Evolutionary conservation across 1,284 basidiomycete genomes (phyloP), one percentile per base, ranked within the genome.

Genomic region (Malassezia japonica): DNA sequence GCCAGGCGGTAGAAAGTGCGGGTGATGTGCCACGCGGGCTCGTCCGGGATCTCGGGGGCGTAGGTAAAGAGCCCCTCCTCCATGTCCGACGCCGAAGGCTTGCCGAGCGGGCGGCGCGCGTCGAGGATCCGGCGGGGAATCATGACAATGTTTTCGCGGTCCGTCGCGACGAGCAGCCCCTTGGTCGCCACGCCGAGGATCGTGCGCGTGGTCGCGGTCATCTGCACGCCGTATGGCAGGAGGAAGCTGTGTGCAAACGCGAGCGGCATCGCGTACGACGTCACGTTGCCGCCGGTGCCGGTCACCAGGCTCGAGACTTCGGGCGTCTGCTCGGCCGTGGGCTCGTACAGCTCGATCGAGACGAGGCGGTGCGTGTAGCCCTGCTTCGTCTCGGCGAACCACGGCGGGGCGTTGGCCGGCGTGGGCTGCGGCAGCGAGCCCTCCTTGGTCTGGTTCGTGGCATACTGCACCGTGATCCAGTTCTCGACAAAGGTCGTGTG

Each of bases 61-160:
- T 95, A 96, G 37, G 85, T 81, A 18, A 89, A 74, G 15, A 96
- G 79, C 75, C 81, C 80, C 73, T 94, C 91, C 64, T 95, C 91
- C 59, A 80, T 77, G 60, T 96, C 89, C 57, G 82, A 78, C 4
- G 78, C 76, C 3, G 84, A 85, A 0, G 83, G 82, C 73, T 90
- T 90, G 34, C 80, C 79, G 6, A 65, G 39, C 0, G 88, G 88
- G 49, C 92, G 77, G 7, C 90, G 81, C 0, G 91, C 88, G 66
- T 96, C 84, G 32, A 98, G 76, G 20, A 88, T 64, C 12, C 83
- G 77, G 27, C 83, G 80, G 1, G 86, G 83, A 56, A 95, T 77
- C 0, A 82, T 79, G 29, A 85, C 80, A 23, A 98, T 77, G 65
- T 87, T 84, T 55, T 83, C 77, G 52, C 81, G 82, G 41, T 78